A percentile compares a stretch with the other conserved stretches of the same genome.
Evolutionary conservation across 352 stramenopile species (phyloP).

Genomic region (Globisporangium lucens): DNA sequence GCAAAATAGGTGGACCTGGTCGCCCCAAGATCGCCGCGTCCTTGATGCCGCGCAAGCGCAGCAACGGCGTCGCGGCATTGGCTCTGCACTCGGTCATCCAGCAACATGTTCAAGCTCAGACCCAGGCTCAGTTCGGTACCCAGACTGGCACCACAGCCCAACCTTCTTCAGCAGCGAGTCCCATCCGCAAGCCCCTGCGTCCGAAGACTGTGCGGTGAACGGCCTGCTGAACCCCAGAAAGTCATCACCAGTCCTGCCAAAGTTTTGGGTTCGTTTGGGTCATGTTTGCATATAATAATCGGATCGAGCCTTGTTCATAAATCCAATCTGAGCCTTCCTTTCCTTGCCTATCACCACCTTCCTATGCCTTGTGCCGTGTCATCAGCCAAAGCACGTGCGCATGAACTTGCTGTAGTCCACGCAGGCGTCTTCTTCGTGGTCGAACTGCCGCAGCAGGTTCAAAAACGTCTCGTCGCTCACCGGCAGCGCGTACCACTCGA

Average conservation of each 20-base stretch:
- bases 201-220: slow-evolving; percentile 13
- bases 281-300: neutral
- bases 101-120: neutral
- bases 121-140: neutral
- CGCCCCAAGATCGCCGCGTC: neutral
- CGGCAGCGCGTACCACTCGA: slow-evolving; percentile 65
- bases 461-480: slow-evolving; percentile 54
- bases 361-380: neutral
- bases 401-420: slow-evolving; percentile 81
- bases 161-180: neutral
- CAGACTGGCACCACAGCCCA: neutral
- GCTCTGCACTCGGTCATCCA: neutral
- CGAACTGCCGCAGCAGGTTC: slow-evolving; percentile 57
- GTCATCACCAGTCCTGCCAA: neutral
- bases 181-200: neutral
- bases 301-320: neutral
- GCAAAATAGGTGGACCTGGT: neutral
- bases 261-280: neutral
- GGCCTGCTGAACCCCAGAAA: neutral
- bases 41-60: slow-evolving; percentile 17
- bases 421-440: slow-evolving; percentile 49
- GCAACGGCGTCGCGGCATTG: slow-evolving; percentile 19
- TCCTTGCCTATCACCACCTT: neutral
- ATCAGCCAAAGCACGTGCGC: slow-evolving; percentile 45
- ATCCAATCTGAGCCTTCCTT: neutral